These are phyloP conservation scores for Plantago coronopus DNA, from an alignment of 305 asterid genomes.

Conservation along the genomic window DNA sequence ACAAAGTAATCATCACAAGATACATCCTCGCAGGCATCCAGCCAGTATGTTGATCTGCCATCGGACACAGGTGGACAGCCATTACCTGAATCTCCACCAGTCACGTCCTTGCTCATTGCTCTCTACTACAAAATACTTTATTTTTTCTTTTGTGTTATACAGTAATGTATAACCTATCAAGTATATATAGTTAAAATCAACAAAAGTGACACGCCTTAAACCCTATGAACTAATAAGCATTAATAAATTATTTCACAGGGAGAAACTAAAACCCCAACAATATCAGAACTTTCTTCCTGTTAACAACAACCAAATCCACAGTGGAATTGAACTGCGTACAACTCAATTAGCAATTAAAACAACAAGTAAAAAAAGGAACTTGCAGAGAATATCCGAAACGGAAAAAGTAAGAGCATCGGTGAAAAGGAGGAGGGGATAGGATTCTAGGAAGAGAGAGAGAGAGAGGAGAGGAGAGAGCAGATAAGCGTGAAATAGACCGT, in stretches of 20 bases:
- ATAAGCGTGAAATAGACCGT: slow-evolving; percentile 74
- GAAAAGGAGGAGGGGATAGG: background rate
- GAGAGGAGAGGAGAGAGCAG: slow-evolving; percentile 67
- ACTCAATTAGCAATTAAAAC: slow-evolving; percentile 11
- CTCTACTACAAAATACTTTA: background rate
- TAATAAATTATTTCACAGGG: too few species aligned
- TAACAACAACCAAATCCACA: slow-evolving; percentile 4
- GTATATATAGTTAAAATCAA: background rate
- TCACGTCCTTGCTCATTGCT: slow-evolving; percentile 1
- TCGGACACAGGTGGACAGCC: slow-evolving; percentile 29
- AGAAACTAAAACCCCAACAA: background rate
- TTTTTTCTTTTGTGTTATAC: background rate
- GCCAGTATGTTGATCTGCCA: slow-evolving; percentile 75
- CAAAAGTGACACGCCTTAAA: background rate
- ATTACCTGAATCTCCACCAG: slow-evolving; percentile 40
- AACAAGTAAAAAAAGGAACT: background rate
- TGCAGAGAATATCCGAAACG: too few species aligned
- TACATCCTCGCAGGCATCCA: slow-evolving; percentile 86
- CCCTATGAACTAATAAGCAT: too few species aligned
- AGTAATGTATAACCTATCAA: too few species aligned
- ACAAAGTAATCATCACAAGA: slow-evolving; percentile 61
- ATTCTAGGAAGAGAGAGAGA: slow-evolving; percentile 19
- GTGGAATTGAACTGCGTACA: background rate
- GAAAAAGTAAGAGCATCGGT: too few species aligned
- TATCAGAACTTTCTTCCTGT: background rate